These are phyloP conservation scores for Dichotomocladium elegans DNA, from an alignment of 371 early-diverging fungal genomes.

Conservation along the genomic window DNA sequence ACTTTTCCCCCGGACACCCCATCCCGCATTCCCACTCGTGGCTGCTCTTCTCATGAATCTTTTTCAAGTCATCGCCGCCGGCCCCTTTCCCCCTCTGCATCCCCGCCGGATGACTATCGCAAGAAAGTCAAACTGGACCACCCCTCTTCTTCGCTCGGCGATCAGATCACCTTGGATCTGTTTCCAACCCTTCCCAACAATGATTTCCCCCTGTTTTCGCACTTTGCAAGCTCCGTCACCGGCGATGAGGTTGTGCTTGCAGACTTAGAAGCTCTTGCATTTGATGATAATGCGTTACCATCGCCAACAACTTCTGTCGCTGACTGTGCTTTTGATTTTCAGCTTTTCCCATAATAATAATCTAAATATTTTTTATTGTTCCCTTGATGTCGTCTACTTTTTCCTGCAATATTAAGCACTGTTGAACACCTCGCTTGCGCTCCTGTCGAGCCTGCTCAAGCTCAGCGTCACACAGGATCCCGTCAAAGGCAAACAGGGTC, in stretches of 20 bases:
- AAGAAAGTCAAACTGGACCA: background rate
- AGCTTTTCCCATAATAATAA: background rate
- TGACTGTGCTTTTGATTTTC: slow-evolving; percentile 8
- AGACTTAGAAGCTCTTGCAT: slow-evolving; percentile 8
- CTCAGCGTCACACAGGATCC: slow-evolving; percentile 3
- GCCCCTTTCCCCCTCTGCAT: background rate
- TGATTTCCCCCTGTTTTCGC: background rate
- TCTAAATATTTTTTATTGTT: slow-evolving; percentile 2
- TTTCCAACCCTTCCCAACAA: slow-evolving; percentile 1
- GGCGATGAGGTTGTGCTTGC: slow-evolving; percentile 13
- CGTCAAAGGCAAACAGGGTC: slow-evolving; percentile 20
- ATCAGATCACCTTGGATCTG: background rate
- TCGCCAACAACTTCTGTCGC: slow-evolving; percentile 4
- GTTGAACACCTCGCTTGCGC: slow-evolving; percentile 16
- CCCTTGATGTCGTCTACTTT: slow-evolving; percentile 18
- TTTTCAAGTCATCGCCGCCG: background rate
- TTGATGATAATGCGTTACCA: background rate
- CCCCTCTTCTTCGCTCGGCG: background rate
- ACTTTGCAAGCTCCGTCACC: slow-evolving; percentile 1
- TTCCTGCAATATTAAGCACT: slow-evolving; percentile 11
- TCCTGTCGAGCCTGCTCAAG: slow-evolving; percentile 15
- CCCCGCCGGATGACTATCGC: background rate
- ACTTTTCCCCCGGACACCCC: background rate
- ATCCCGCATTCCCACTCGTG: background rate
- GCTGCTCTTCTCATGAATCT: background rate